A percentile compares a stretch with the other conserved stretches of the same genome.
Evolutionary conservation across 257 asterid species (phyloP).

Genomic region (Przewalskia tangutica): DNA sequence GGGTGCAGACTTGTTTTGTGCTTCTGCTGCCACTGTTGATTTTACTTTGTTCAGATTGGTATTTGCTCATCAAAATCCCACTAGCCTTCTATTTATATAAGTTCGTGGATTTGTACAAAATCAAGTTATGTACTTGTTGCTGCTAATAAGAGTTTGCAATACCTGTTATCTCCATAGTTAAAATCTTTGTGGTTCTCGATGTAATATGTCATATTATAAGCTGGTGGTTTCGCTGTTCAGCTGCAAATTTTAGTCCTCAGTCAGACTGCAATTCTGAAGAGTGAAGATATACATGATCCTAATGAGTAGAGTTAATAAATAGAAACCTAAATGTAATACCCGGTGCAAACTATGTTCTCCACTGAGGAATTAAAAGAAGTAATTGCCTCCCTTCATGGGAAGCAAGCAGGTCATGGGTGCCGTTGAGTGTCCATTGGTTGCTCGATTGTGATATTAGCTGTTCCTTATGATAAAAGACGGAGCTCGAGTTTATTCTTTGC

Average conservation of each 20-base stretch:
- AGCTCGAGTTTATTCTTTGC: slow-evolving; percentile 86
- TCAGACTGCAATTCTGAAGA: slow-evolving; percentile 21
- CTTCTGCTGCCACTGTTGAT: not conserved
- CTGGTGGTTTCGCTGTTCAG: slow-evolving; percentile 15
- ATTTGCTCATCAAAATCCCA: not conserved
- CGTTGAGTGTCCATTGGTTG: slow-evolving; percentile 77
- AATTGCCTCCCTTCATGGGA: slow-evolving; percentile 66
- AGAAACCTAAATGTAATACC: slow-evolving; percentile 3
- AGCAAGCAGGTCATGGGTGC: slow-evolving; percentile 88
- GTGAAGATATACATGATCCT: slow-evolving; percentile 9
- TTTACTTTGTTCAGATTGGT: not conserved
- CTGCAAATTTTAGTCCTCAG: slow-evolving; percentile 22
- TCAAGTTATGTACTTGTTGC: slow-evolving; percentile 44
- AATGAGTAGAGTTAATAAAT: slow-evolving; percentile 2
- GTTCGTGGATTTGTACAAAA: slow-evolving; percentile 36
- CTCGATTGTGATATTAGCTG: slow-evolving; percentile 79
- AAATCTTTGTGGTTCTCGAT: slow-evolving; percentile 14
- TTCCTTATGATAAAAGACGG: slow-evolving; percentile 86
- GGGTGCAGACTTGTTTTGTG: not conserved
- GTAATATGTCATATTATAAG: not conserved
- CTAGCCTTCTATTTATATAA: not conserved
- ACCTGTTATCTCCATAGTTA: slow-evolving; percentile 35
- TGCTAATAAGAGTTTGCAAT: slow-evolving; percentile 53
- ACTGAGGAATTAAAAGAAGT: slow-evolving; percentile 39
- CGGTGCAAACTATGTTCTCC: slow-evolving; percentile 18